Conservation (phyloP, 2,329 filamentous ascomycete species). For the Monilinia aucupariae region DNA sequence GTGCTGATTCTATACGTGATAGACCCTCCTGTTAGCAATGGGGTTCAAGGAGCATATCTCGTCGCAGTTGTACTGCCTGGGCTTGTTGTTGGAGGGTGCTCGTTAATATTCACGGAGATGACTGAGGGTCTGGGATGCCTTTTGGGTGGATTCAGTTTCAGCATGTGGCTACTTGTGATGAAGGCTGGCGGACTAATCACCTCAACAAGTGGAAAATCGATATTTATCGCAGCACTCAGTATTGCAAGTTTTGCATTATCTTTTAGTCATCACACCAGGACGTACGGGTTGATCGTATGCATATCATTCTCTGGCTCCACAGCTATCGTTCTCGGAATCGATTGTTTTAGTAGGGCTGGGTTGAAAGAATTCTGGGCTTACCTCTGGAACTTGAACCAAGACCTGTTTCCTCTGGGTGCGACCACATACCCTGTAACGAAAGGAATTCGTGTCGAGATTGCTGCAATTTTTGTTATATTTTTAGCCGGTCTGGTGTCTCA, state of each 20-base stretch:
- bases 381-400: conserved; percentile 75
- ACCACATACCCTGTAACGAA: conserved; percentile 79
- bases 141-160: conserved; percentile 35
- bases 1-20: conserved; percentile 88
- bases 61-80: conserved; percentile 72
- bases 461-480: conserved; percentile 67
- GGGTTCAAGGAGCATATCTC: conserved; percentile 79
- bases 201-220: conserved; percentile 55
- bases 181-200: conserved; percentile 69
- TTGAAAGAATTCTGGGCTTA: conserved; percentile 96
- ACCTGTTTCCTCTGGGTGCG: conserved; percentile 72
- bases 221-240: conserved; percentile 71
- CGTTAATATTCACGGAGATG: conserved; percentile 76
- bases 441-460: conserved; percentile 80
- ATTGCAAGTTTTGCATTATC: conserved; percentile 66
- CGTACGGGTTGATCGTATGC: conserved; percentile 68
- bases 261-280: conserved; percentile 70
- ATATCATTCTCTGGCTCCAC: conserved; percentile 82
- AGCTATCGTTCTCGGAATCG: conserved; percentile 73
- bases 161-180: conserved; percentile 74
- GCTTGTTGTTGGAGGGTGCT: conserved; percentile 63
- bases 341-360: conserved; percentile 85
- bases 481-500: conserved; percentile 77
- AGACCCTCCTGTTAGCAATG: conserved; percentile 67
- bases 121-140: conserved; percentile 68